phyloP scores from a whole-genome alignment of 139 green algal species.

The Asterochloris erici region DNA sequence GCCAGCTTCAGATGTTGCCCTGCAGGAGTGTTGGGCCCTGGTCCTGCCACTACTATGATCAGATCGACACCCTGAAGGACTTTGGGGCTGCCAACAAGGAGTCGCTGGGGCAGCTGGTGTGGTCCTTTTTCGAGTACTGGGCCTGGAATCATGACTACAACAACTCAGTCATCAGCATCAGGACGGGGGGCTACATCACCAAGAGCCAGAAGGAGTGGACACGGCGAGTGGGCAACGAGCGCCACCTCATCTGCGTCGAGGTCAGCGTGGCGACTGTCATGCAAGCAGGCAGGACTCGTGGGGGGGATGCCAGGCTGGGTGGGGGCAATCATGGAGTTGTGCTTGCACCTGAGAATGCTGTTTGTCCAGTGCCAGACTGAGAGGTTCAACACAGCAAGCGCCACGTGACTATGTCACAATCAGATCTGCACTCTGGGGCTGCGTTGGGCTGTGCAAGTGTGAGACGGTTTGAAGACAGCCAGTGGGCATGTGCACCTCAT shows the following conservation, averaged over 20 bases:
- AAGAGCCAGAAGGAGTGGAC: conserved; percentile 92
- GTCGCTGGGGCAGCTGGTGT: conserved; percentile 75
- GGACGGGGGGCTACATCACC: conserved; percentile 54
- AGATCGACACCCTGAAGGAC: conserved; percentile 43
- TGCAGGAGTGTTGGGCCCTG: conserved; percentile 41
- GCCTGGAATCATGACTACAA: conserved; percentile 87
- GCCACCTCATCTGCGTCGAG: conserved; percentile 78
- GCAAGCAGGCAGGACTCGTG: neutral
- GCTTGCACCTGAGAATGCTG: no score
- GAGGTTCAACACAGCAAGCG: no score
- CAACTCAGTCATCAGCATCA: conserved; percentile 68
- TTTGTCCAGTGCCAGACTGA: no score
- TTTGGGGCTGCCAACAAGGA: conserved; percentile 81
- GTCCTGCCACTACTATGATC: conserved; percentile 71
- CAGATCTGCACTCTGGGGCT: no score
- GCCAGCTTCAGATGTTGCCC: neutral
- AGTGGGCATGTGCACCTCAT: no score
- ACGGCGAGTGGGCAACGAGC: conserved; percentile 78
- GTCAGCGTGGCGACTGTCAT: neutral
- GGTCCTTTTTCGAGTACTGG: conserved; percentile 92
- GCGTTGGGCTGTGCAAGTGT: no score
- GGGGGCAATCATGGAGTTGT: no score
- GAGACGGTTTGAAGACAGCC: no score
- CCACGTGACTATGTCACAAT: no score
- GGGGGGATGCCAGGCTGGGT: no score